Percentiles rank a stretch among this genome's conserved stretches.
Evolutionary conservation across 768 basidiomycete species (phyloP).

Genomic region (Lactarius hengduanensis): DNA sequence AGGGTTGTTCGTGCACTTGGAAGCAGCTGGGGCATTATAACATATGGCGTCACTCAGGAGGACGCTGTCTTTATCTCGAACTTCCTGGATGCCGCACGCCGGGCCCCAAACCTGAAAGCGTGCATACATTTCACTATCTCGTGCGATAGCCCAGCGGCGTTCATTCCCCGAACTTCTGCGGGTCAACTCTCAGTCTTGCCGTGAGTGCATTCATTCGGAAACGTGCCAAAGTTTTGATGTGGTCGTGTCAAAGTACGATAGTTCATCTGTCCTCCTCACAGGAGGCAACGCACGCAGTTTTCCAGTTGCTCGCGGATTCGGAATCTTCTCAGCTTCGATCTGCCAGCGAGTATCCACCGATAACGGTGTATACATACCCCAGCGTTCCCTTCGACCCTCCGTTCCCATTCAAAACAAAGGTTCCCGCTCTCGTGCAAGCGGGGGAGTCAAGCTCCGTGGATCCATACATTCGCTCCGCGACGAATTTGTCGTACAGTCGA

Average conservation of each 20-base stretch:
- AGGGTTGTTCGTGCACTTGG: constrained; percentile 19
- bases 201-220: constrained; percentile 30
- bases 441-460: constrained; percentile 32
- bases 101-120: constrained; percentile 31
- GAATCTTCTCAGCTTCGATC: constrained; percentile 33
- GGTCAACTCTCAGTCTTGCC: constrained; percentile 31
- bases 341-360: constrained; percentile 31
- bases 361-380: constrained; percentile 40
- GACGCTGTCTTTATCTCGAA: constrained; percentile 27
- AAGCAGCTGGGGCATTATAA: constrained; percentile 35
- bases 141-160: constrained; percentile 30
- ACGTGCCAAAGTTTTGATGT: background rate
- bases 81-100: constrained; percentile 9
- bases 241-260: constrained; percentile 32
- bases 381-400: constrained; percentile 38
- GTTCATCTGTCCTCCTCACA: constrained; percentile 41
- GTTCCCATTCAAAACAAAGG: constrained; percentile 38
- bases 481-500: constrained; percentile 39
- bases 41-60: constrained; percentile 35
- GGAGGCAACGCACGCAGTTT: constrained; percentile 36
- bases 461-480: constrained; percentile 40
- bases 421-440: constrained; percentile 36
- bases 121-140: constrained; percentile 40
- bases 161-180: constrained; percentile 33
- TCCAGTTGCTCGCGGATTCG: constrained; percentile 32